Base-by-base conservation (phyloP, 495 filamentous ascomycete genomes). In the Aspergillus cavernicola region DNA sequence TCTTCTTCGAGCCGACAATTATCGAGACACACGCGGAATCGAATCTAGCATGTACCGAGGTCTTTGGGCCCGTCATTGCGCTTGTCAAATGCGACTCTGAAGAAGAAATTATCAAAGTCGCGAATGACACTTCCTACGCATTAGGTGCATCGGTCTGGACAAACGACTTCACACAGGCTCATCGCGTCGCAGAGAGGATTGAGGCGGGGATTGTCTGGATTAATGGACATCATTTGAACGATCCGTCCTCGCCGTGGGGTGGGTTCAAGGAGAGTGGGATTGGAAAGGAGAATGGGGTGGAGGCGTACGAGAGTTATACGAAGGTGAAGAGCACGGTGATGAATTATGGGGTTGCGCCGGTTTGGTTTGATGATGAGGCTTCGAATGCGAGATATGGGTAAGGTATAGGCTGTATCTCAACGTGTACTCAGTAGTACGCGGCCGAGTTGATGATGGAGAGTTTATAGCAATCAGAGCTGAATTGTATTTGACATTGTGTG, bases 131-230 rank as follows among this genome's bases (percentile, higher is more conserved):
- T 31, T 66, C 73, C 13, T 80, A 68, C 54, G 79, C 76, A 32
- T 62, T 80, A 23, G 72, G 80, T 0, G 80, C 81, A 5, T 80
- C 78, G 8, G 67, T 84, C 4, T 84, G 80, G 80, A 82, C 80
- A 1, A 72, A 76, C 28, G 79, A 84, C 48, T 66, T 84, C 31
- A 73, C 69, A 12, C 80, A 80, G 59, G 82, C 82, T 10, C 77
- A 79, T 62, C 73, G 80, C 1, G 76, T 83, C 3, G 76, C 80
- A 1, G 74, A 72, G 24, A 66, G 69, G 37, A 80, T 85, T 29
- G 77, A 83, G 36, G 74, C 80, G 0, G 82, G 82, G 0, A 83
- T 83, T 53, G 79, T 80, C 12, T 84, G 82, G 81, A 75, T 82
- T 20, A 85, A 85, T 55, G 80, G 78, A 10, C 80, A 85, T 61